Base-by-base conservation (phyloP, 176 grass and related monocot genomes). In the Bolboschoenus planiculmis region DNA sequence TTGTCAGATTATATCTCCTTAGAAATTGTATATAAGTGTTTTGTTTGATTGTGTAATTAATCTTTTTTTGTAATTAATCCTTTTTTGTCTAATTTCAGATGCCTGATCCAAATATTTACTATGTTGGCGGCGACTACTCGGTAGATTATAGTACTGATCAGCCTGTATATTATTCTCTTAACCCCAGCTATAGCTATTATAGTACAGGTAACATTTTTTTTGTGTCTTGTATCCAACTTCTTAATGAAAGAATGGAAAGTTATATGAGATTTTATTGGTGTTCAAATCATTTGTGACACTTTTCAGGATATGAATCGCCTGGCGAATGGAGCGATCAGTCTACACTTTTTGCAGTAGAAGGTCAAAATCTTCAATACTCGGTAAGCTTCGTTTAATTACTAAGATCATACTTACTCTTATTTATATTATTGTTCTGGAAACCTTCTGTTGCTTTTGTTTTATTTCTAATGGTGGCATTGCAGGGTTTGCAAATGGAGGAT, bases 61-160 rank as follows among this genome's bases (percentile, higher is more conserved):
- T 10, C 65, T 46, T 86, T n/a, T n/a, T n/a, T n/a, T 80, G 48
- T 74, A 79, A 56, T 67, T 23, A 46, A 58, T 10, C 65, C n/a
- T n/a, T n/a, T 46, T 86, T 83, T 84, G 42, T 40, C 26, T 87
- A 35, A 66, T 87, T 89, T 84, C 85, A 94, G 92, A 94, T 94
- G 74, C 73, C 87, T 87, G 89, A 82, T 64, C 78, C 81, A 78
- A 56, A 86, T 83, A 81, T 78, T 67, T 85, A 90, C 85, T 84
- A 87, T 85, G 57, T 74, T 88, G 73, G 80, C 82, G 90, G 77
- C 23, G 79, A 87, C 46, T 24, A 84, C 20, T 39, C 77, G 37
- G 37, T 83, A 44, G 79, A 91, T 79, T 89, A 88, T 76, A 74
- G 77, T 64, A 67, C 89, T 85, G 87, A 94, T 67, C 92, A 88